Evolutionary conservation across 2,329 filamentous ascomycete genomes (phyloP).

Genomic region (Alternaria sp.): DNA sequence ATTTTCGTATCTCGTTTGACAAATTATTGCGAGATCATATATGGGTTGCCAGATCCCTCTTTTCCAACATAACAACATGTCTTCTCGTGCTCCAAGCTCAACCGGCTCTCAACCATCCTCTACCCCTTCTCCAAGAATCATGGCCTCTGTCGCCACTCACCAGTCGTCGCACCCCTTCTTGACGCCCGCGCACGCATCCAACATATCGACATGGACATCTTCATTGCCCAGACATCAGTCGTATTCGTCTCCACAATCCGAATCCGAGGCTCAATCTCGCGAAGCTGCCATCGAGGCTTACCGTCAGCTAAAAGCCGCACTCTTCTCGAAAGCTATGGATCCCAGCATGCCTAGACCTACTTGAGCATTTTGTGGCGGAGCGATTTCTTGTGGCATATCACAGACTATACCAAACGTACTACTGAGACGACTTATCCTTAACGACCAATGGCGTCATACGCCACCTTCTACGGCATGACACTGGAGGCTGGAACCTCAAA

Average conservation of each 20-base stretch:
- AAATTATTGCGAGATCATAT: conserved; percentile 29
- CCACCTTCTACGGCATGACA: background rate
- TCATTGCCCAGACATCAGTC: conserved; percentile 36
- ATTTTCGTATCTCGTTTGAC: conserved; percentile 18
- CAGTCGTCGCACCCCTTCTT: conserved; percentile 39
- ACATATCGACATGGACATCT: conserved; percentile 45
- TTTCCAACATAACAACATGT: conserved; percentile 18
- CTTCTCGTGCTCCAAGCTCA: conserved; percentile 22
- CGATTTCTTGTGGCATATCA: background rate
- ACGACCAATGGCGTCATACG: conserved; percentile 5
- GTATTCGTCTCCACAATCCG: conserved; percentile 15
- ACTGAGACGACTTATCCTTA: conserved; percentile 9
- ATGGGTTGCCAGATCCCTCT: conserved; percentile 13
- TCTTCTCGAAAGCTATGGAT: conserved; percentile 48
- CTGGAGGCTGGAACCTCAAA: conserved; percentile 7
- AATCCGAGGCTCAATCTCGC: conserved; percentile 29
- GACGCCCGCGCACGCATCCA: conserved; percentile 37
- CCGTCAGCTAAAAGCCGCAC: conserved; percentile 41
- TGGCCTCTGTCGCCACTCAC: conserved; percentile 27
- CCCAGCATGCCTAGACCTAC: conserved; percentile 8
- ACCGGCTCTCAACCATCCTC: conserved; percentile 31
- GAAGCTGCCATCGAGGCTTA: conserved; percentile 48
- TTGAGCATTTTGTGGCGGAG: background rate
- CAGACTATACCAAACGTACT: conserved; percentile 3
- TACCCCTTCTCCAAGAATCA: conserved; percentile 28